These are phyloP conservation scores for Diphasiastrum complanatum DNA, from an alignment of 83 land plant genomes.

Conservation along the genomic window DNA sequence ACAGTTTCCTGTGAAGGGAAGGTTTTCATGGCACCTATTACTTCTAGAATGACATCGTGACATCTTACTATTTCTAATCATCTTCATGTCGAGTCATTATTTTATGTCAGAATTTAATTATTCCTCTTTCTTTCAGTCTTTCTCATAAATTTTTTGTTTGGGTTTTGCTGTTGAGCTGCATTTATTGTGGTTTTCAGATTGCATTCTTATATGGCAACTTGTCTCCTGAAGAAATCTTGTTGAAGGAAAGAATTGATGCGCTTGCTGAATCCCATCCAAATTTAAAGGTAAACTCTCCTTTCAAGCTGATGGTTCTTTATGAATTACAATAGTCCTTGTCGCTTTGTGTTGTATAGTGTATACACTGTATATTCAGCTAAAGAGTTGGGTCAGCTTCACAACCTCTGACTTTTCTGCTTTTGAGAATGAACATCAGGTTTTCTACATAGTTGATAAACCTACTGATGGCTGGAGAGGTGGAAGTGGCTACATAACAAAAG, in stretches of 20 bases:
- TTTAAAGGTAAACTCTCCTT: conserved; percentile 68
- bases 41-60: too few species aligned
- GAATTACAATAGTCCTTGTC: too few species aligned
- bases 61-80: too few species aligned
- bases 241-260: conserved; percentile 72
- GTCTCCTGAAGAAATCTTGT: conserved; percentile 84
- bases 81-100: too few species aligned
- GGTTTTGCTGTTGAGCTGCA: not conserved
- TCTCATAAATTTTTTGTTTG: not conserved
- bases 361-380: too few species aligned
- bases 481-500: conserved; percentile 59
- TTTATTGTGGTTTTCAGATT: conserved; percentile 43
- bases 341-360: too few species aligned
- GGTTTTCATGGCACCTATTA: too few species aligned
- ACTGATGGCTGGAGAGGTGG: conserved; percentile 80
- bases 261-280: conserved; percentile 76
- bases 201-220: conserved; percentile 76
- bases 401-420: too few species aligned
- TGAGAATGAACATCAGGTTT: conserved; percentile 42
- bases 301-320: too few species aligned
- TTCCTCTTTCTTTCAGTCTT: not conserved
- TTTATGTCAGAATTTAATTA: too few species aligned
- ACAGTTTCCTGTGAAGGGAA: too few species aligned
- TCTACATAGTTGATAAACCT: conserved; percentile 79
- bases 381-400: conserved; percentile 3